These are phyloP conservation scores for Rosa rugosa DNA, from an alignment of 306 rosid species.

Conservation along the genomic window DNA sequence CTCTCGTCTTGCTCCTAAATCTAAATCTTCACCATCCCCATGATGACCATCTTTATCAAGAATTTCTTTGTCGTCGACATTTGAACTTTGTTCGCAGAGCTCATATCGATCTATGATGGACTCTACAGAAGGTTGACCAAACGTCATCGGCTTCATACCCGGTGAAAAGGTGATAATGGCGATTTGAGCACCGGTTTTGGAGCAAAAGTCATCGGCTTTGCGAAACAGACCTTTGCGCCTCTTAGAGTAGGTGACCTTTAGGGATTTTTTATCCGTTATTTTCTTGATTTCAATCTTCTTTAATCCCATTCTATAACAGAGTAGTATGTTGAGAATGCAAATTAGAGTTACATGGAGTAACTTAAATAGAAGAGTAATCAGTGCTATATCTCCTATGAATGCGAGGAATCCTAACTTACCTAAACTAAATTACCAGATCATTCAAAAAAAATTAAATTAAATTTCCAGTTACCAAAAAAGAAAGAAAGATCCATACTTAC, in stretches of 20 bases:
- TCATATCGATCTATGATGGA: background rate
- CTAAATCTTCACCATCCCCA: too few relatives aligned
- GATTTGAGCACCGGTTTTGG: background rate
- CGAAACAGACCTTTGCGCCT: background rate
- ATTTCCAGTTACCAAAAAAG: too few relatives aligned
- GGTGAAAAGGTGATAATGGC: background rate
- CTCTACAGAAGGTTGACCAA: background rate
- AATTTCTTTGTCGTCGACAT: background rate
- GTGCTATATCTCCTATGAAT: background rate
- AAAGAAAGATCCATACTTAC: too few relatives aligned
- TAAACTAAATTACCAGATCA: background rate
- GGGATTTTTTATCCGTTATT: background rate
- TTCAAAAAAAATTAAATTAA: too few relatives aligned
- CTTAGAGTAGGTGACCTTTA: background rate
- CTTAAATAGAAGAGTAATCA: background rate
- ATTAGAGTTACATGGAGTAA: background rate
- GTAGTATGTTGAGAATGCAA: background rate
- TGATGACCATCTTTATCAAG: background rate
- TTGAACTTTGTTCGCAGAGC: background rate
- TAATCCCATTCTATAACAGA: background rate
- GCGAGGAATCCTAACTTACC: background rate
- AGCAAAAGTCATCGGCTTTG: background rate
- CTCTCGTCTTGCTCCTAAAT: too few relatives aligned
- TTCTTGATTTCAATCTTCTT: conserved; percentile 6
- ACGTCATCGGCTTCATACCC: background rate